Base-by-base conservation (phyloP, 108 stramenopile species). In the Nannochloropsis salina region DNA sequence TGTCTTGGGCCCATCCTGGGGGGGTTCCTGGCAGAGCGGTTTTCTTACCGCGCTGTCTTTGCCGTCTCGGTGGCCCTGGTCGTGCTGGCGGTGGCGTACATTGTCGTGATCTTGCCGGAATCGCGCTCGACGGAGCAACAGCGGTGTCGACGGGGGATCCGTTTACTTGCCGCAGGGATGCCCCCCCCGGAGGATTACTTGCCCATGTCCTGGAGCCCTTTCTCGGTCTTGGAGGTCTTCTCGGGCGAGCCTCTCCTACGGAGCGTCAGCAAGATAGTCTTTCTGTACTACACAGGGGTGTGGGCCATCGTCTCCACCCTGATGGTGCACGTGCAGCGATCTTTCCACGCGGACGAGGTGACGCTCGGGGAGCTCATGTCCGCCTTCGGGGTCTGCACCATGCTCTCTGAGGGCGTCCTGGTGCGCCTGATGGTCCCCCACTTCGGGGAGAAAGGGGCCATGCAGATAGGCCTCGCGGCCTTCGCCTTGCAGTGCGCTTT, bases 271-370 rank as follows among this genome's bases (percentile, higher is more conserved):
- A 86, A 92, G 45, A 93, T 97, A 31, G 94, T 95, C 40, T 95
- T 97, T 83, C 87, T 96, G 22, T 97, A 97, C 89, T 97, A 98
- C 90, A 95, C 95, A 6, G 93, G 94, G 21, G 87, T 97, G 5
- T 97, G 97, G 93, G 98, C 98, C 1, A 90, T 98, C 9, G 94
- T 98, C 21, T 94, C 93, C 8, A 97, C 96, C 1, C 90, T 98
- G 15, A 91, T 91, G 91, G 91, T 91, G 9, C 47, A 80, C 8
- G 18, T 83, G 42, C 18, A 20, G 41, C 42, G 42, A 86, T 92
- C 5, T 80, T 95, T 11, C 96, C 41, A 90, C 91, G 21, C 95
- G 94, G 4, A 90, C 95, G 84, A 88, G 44, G 87, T 31, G 45
- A 87, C 93, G 84, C 89, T 98, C 41, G 97, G 97, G 41, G 94